Conservation (phyloP, 129 eudicot genomes). For the Pulicaria dysenterica region DNA sequence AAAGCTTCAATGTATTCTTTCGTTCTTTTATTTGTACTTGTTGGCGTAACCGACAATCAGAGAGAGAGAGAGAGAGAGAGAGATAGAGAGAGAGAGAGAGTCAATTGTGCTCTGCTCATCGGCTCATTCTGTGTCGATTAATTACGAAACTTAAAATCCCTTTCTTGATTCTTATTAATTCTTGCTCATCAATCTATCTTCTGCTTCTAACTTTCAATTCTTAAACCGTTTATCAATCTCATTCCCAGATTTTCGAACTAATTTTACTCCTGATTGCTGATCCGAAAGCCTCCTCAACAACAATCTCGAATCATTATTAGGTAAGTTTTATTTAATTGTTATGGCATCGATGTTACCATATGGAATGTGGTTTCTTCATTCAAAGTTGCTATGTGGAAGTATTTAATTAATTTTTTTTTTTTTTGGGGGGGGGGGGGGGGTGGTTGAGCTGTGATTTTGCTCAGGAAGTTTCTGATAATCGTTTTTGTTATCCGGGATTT, state of each 20-base stretch:
- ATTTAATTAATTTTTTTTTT: too few relatives aligned
- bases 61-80: conserved; percentile 6
- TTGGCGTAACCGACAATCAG: conserved; percentile 38
- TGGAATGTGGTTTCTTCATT: background rate
- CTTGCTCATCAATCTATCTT: conserved; percentile 14
- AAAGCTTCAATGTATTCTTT: too few relatives aligned
- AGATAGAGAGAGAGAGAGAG: background rate
- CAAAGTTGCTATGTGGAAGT: background rate
- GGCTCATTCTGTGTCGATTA: conserved; percentile 5
- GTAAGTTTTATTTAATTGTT: conserved; percentile 11
- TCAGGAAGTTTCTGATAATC: conserved; percentile 25
- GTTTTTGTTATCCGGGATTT: conserved; percentile 11
- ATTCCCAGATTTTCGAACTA: conserved; percentile 10
- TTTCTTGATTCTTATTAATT: background rate
- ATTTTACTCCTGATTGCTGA: conserved; percentile 27
- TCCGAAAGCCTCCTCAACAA: conserved; percentile 20
- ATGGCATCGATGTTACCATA: conserved; percentile 8
- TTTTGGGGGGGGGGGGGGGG: too few relatives aligned
- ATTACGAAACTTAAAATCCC: conserved; percentile 23
- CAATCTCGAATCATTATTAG: conserved; percentile 23
- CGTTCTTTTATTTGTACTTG: conserved; percentile 4
- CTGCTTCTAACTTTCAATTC: conserved; percentile 1
- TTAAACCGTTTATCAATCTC: background rate
- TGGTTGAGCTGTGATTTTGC: conserved; percentile 12
- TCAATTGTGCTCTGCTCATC: conserved; percentile 21